Percentiles rank a stretch among this genome's conserved stretches.
These are phyloP conservation scores for Inga oerstediana DNA, from an alignment of 306 rosid species.

Conservation along the genomic window DNA sequence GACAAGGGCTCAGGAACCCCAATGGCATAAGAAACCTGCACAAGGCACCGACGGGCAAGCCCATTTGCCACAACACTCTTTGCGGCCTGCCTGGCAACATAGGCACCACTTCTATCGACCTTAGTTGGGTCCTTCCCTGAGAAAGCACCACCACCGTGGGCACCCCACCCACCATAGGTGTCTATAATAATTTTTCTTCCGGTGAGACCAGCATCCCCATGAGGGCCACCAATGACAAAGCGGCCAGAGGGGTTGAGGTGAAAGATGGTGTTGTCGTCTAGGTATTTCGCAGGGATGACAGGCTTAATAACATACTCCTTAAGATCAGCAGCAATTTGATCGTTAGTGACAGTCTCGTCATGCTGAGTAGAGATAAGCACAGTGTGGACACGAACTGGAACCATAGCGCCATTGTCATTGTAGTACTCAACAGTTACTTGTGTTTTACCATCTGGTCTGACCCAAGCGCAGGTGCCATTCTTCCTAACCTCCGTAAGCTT, in stretches of 20 bases:
- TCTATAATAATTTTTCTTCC: constrained; percentile 98
- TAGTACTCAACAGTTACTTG: constrained; percentile 94
- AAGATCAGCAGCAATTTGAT: constrained; percentile 95
- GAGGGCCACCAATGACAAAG: constrained; percentile 98
- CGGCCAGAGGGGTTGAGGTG: constrained; percentile 99
- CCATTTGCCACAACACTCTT: constrained; percentile 94
- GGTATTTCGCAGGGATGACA: constrained; percentile 92
- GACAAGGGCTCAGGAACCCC: constrained; percentile 99
- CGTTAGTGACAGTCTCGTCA: constrained; percentile 93
- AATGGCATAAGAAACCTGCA: constrained; percentile 96
- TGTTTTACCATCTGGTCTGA: constrained; percentile 99
- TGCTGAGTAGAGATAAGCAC: constrained; percentile 99
- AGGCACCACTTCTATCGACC: constrained; percentile 99
- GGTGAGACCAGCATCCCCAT: constrained; percentile 99
- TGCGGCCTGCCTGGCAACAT: constrained; percentile 95
- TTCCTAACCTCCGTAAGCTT: constrained; percentile 96
- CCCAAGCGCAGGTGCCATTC: constrained; percentile 92
- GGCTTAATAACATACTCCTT: constrained; percentile 98
- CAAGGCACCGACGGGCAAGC: constrained; percentile 92
- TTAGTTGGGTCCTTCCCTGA: constrained; percentile 99
- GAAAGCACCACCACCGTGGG: constrained; percentile 99
- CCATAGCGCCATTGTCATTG: constrained; percentile 94
- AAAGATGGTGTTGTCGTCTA: constrained; percentile 96
- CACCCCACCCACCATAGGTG: constrained; percentile 99
- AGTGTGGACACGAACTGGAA: constrained; percentile 96